Conservation (phyloP, 129 eudicot genomes). For the Erigeron canadensis region DNA sequence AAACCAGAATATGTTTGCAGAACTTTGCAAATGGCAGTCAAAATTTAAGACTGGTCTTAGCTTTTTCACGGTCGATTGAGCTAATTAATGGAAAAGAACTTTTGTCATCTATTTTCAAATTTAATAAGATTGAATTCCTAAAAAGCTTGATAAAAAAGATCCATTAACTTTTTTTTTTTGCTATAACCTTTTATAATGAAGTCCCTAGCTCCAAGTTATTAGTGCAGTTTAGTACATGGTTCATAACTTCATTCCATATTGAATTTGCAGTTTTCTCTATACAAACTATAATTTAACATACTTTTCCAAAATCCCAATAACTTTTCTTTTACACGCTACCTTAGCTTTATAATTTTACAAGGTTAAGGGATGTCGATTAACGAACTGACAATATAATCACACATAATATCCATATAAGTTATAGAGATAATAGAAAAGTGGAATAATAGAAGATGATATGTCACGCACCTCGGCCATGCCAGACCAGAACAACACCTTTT, state of each 20-base stretch:
- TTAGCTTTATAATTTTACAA: conserved; percentile 6
- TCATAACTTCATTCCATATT: background rate
- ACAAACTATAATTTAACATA: background rate
- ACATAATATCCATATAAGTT: background rate
- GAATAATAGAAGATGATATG: conserved; percentile 10
- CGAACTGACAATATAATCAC: background rate
- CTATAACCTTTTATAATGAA: background rate
- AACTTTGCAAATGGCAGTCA: conserved; percentile 4
- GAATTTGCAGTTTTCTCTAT: conserved; percentile 9
- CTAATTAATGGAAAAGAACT: background rate
- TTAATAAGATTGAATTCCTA: background rate
- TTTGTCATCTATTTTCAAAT: background rate
- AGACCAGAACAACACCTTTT: conserved; percentile 75
- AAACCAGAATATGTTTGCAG: background rate
- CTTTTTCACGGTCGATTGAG: background rate
- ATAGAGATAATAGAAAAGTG: background rate
- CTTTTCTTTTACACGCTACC: background rate
- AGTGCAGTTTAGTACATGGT: background rate
- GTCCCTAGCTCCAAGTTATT: background rate
- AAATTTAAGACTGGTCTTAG: background rate
- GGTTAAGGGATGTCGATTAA: conserved; percentile 4
- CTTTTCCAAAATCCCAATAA: background rate
- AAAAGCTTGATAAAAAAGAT: background rate
- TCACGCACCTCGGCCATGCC: conserved; percentile 93
- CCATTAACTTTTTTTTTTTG: no score